A percentile compares a stretch with the other conserved stretches of the same genome.
phyloP scores from a whole-genome alignment of 2,329 filamentous ascomycete genomes.

The Grosmannia clavigera region DNA sequence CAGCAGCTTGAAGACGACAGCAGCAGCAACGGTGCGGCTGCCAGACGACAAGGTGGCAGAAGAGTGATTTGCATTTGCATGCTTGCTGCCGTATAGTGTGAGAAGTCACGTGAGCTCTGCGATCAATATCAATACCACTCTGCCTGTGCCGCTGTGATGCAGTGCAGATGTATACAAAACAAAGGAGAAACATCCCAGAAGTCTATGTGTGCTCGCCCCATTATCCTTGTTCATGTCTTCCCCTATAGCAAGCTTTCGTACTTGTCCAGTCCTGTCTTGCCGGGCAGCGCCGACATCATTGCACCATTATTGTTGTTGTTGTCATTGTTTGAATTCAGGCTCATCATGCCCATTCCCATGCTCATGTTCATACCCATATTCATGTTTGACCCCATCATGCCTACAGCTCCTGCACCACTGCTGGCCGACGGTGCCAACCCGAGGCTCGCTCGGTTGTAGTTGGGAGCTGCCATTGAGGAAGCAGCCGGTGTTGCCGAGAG shows the following conservation, averaged over 20 bases:
- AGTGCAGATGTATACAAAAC: neutral
- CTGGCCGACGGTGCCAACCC: conserved; percentile 6
- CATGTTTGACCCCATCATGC: conserved; percentile 15
- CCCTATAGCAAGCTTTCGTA: conserved; percentile 52
- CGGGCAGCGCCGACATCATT: conserved; percentile 19
- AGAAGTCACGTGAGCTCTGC: neutral
- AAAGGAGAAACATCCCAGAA: neutral
- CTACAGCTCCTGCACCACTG: neutral
- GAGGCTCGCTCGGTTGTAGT: conserved; percentile 4
- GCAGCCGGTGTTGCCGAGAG: neutral
- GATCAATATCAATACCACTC: neutral
- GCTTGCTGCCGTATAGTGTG: too few relatives aligned
- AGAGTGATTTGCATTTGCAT: too few relatives aligned
- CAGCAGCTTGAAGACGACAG: neutral
- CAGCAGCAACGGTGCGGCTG: neutral
- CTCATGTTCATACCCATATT: conserved; percentile 14
- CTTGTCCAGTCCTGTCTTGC: conserved; percentile 48
- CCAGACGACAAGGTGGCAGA: neutral
- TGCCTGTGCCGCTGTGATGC: too few relatives aligned
- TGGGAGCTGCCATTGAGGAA: neutral
- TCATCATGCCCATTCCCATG: conserved; percentile 13
- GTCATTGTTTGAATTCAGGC: conserved; percentile 18
- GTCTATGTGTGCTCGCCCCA: neutral
- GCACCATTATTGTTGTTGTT: conserved; percentile 7
- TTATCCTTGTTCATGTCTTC: neutral